These are phyloP conservation scores for Exophiala viscosa DNA, from an alignment of 2,329 filamentous ascomycete species.

Conservation along the genomic window DNA sequence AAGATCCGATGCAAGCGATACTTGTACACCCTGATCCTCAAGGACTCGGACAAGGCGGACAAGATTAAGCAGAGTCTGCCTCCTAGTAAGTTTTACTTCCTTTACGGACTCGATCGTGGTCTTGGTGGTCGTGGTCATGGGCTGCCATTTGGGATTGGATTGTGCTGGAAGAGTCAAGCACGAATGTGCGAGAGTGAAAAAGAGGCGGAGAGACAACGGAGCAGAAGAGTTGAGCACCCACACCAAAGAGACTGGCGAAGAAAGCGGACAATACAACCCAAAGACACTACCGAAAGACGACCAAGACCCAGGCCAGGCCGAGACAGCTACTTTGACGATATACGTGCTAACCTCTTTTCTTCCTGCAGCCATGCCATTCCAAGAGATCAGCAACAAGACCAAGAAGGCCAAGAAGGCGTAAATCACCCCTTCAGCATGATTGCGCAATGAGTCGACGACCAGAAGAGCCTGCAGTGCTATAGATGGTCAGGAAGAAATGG, in stretches of 20 bases:
- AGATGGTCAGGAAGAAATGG: no score
- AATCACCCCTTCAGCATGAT: background rate
- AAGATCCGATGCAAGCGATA: constrained; percentile 98
- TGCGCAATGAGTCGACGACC: background rate
- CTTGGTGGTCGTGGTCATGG: background rate
- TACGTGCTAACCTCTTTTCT: constrained; percentile 9
- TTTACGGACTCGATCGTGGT: background rate
- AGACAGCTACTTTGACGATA: no score
- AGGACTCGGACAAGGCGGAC: constrained; percentile 99
- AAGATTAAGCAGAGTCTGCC: constrained; percentile 99
- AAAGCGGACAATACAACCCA: no score
- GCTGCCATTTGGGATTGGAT: no score
- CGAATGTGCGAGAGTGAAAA: no score
- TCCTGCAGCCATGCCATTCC: constrained; percentile 25
- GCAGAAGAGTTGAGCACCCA: background rate
- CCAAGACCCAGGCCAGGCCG: no score
- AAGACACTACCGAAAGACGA: no score
- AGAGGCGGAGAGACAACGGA: no score
- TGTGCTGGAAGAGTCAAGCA: no score
- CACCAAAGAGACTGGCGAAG: no score
- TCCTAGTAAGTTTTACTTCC: constrained; percentile 66
- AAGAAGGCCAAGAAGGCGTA: constrained; percentile 31
- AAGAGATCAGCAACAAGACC: constrained; percentile 29
- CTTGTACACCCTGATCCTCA: constrained; percentile 97
- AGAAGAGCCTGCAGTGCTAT: no score